Evolutionary conservation across 306 rosid genomes (phyloP), one percentile per base, ranked within the genome.

Genomic region (Cyclanthera cordifolia): DNA sequence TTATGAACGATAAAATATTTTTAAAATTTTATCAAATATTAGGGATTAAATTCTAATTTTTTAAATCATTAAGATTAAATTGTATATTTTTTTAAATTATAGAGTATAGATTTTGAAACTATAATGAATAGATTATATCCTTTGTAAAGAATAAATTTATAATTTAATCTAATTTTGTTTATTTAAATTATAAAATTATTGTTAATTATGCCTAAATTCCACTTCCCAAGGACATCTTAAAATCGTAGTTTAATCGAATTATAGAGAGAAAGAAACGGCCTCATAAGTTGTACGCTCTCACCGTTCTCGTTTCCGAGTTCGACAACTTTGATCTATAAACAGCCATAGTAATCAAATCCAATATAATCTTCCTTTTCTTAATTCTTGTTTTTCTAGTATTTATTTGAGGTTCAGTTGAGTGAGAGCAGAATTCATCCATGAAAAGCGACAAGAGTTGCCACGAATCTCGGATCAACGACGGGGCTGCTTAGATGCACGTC

Each of bases 401-500:
- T n/a, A 8, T 12, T 56, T 37, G 4, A 20, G n/a, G 6, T 17
- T 25, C 52, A 25, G 41, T 30, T 28, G 30, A 27, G n/a, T 32
- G 3, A 6, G 19, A 39, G 59, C 15, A 13, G 27, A 66, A 46
- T 59, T 43, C 70, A 80, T 85, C 86, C 75, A 85, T 88, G 95
- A 88, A 65, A 84, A 84, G 69, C 67, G 56, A 32, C 28, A 57
- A 54, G 80, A 77, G 70, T 47, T 69, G 43, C 64, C 77, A 68
- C 72, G 64, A 67, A 76, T 74, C 72, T 43, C 64, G 63, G 81
- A 77, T 67, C 77, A 69, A 71, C 69, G 72, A 46, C 24, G 85
- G 56, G 65, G 52, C 30, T 74, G 79, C 75, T 83, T 92, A 89
- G 92, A 93, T 89, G 99, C 99, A 83, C 79, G 87, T 81, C 78